phyloP scores from a whole-genome alignment of 257 asterid species.

The Penstemon newberryi region DNA sequence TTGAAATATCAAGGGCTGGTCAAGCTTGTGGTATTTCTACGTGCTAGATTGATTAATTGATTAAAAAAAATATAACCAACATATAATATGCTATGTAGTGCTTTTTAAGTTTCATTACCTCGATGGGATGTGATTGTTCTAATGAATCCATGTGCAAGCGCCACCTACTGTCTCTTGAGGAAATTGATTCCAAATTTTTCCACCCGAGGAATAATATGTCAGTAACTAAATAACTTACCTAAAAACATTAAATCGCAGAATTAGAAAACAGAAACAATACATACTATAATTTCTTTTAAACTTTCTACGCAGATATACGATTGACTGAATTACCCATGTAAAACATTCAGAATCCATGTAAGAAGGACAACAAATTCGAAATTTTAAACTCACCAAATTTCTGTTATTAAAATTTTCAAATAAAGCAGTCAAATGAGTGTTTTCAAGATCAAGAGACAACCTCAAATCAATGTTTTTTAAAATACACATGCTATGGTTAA shows the following conservation, averaged over 20 bases:
- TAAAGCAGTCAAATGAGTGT: too few species aligned
- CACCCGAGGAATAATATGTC: slow-evolving; percentile 45
- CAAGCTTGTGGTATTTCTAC: slow-evolving; percentile 41
- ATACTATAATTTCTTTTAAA: neutral
- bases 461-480: too few species aligned
- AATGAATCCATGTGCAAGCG: slow-evolving; percentile 9
- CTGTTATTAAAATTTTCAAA: too few species aligned
- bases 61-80: too few species aligned
- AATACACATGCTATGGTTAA: too few species aligned
- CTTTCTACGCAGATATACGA: neutral
- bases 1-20: slow-evolving; percentile 41
- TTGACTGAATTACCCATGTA: slow-evolving; percentile 37
- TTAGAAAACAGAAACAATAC: slow-evolving; percentile 4
- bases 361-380: too few species aligned
- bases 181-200: slow-evolving; percentile 47
- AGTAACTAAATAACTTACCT: slow-evolving; percentile 45
- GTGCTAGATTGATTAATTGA: slow-evolving; percentile 17
- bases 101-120: too few species aligned
- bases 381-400: too few species aligned
- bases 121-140: too few species aligned
- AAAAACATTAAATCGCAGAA: slow-evolving; percentile 12
- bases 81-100: too few species aligned
- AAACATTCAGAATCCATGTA: slow-evolving; percentile 33
- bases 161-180: slow-evolving; percentile 35
- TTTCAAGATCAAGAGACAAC: too few species aligned